A percentile compares a stretch with the other conserved stretches of the same genome.
Evolutionary conservation across 2,329 filamentous ascomycete genomes (phyloP).

Genomic region (Apiospora hydei): DNA sequence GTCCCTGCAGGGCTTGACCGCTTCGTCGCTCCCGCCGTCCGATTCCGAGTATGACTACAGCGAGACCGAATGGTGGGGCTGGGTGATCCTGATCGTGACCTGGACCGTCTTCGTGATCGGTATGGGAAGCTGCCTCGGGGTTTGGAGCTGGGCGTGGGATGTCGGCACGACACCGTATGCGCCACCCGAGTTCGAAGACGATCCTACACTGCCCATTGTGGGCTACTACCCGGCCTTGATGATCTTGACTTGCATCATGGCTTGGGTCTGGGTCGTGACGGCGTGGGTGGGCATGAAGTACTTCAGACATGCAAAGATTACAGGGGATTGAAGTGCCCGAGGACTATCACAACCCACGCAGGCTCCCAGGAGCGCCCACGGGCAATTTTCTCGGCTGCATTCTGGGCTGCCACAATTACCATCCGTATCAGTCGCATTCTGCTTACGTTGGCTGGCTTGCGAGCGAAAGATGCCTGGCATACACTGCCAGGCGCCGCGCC

Average conservation of each 20-base stretch:
- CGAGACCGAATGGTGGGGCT: conserved; percentile 98
- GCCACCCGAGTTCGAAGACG: conserved; percentile 92
- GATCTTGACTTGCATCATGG: conserved; percentile 93
- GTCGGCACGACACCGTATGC: conserved; percentile 96
- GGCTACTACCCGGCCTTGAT: conserved; percentile 97
- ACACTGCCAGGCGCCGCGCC: not conserved
- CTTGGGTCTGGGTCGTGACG: conserved; percentile 97
- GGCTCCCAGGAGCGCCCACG: not conserved
- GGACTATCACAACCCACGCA: not conserved
- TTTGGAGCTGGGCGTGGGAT: conserved; percentile 99
- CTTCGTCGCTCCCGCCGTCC: conserved; percentile 51
- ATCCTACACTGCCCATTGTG: conserved; percentile 91
- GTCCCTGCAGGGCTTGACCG: conserved; percentile 60
- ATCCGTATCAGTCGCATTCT: no score
- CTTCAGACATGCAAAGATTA: conserved; percentile 95
- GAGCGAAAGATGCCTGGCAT: not conserved
- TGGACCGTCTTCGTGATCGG: conserved; percentile 97
- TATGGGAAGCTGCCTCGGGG: conserved; percentile 92
- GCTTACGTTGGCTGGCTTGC: not conserved
- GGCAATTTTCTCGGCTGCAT: not conserved
- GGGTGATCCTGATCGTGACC: conserved; percentile 87
- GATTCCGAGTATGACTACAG: conserved; percentile 83
- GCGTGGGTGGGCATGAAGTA: conserved; percentile 99
- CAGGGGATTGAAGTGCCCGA: conserved; percentile 56
- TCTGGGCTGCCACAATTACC: not conserved